Evolutionary conservation across 2,329 filamentous ascomycete species (phyloP).

Genomic region (Scedosporium apiospermum): DNA sequence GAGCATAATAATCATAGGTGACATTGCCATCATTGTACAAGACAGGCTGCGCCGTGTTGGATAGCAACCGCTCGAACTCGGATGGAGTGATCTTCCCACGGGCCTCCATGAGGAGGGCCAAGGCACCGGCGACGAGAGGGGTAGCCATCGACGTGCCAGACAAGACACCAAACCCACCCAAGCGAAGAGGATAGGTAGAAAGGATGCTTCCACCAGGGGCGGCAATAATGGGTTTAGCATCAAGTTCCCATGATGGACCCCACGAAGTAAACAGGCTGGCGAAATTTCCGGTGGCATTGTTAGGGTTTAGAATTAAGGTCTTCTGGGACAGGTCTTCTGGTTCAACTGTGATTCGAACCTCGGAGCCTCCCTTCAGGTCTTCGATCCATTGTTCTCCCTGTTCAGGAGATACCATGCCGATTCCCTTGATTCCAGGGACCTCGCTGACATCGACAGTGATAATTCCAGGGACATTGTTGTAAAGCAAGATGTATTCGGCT

Average conservation of each 20-base stretch:
- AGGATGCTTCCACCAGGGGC: slow-evolving; percentile 48
- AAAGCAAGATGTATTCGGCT: slow-evolving; percentile 51
- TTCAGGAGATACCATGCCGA: slow-evolving; percentile 30
- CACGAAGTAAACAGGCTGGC: slow-evolving; percentile 45
- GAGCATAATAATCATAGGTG: slow-evolving; percentile 33
- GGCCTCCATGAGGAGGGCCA: slow-evolving; percentile 42
- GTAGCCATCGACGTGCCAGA: slow-evolving; percentile 54
- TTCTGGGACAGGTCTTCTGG: slow-evolving; percentile 23
- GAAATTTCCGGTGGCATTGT: slow-evolving; percentile 38
- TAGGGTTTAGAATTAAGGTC: slow-evolving; percentile 22
- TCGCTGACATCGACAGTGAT: slow-evolving; percentile 20
- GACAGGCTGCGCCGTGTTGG: slow-evolving; percentile 38
- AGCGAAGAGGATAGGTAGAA: slow-evolving; percentile 40
- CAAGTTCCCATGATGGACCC: slow-evolving; percentile 52
- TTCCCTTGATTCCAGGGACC: slow-evolving; percentile 23
- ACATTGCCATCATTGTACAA: slow-evolving; percentile 34
- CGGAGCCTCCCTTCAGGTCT: slow-evolving; percentile 30
- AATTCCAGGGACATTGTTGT: slow-evolving; percentile 41
- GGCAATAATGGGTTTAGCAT: slow-evolving; percentile 46
- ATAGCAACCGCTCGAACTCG: slow-evolving; percentile 37
- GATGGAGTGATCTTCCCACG: slow-evolving; percentile 41
- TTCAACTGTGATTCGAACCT: slow-evolving; percentile 35
- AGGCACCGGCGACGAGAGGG: slow-evolving; percentile 44
- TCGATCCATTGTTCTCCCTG: slow-evolving; percentile 35
- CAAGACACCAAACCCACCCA: slow-evolving; percentile 39